phyloP scores from a whole-genome alignment of 2,329 filamentous ascomycete genomes.

The Fusarium pilosicola region DNA sequence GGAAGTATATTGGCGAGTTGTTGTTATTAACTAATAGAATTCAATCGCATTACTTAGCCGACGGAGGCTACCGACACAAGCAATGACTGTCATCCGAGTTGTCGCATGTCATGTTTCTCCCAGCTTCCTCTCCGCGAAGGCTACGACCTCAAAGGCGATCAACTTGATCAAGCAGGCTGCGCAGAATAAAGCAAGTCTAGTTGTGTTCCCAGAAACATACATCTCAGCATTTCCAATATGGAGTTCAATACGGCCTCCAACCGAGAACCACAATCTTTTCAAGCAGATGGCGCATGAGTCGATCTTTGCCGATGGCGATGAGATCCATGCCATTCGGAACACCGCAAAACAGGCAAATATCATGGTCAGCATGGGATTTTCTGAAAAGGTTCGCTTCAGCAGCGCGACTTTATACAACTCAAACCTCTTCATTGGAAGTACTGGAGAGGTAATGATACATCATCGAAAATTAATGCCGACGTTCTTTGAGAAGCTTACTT shows the following conservation, averaged over 20 bases:
- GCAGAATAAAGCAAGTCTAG: constrained; percentile 55
- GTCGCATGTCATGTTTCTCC: constrained; percentile 54
- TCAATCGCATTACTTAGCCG: no score
- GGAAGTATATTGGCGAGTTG: no score
- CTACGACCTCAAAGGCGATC: constrained; percentile 59
- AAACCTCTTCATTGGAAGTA: constrained; percentile 57
- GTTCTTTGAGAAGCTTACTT: constrained; percentile 66
- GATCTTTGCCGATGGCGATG: constrained; percentile 57
- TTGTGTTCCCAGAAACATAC: constrained; percentile 64
- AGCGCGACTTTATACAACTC: constrained; percentile 62
- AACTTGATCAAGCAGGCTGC: constrained; percentile 57
- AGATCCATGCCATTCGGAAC: constrained; percentile 54
- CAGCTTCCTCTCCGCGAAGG: constrained; percentile 57
- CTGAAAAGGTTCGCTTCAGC: constrained; percentile 57
- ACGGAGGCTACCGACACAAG: no score
- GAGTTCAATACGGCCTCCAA: constrained; percentile 58
- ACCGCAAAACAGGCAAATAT: constrained; percentile 51
- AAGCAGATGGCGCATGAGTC: constrained; percentile 57
- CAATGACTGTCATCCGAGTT: constrained; percentile 24
- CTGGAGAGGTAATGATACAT: constrained; percentile 59
- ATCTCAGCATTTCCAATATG: constrained; percentile 65
- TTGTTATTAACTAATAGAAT: no score
- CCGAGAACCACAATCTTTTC: constrained; percentile 62
- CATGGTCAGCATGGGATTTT: constrained; percentile 61
- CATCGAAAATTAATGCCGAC: constrained; percentile 66